Evolutionary conservation across 768 basidiomycete species (phyloP).

Genomic region (Clathrus columnatus): DNA sequence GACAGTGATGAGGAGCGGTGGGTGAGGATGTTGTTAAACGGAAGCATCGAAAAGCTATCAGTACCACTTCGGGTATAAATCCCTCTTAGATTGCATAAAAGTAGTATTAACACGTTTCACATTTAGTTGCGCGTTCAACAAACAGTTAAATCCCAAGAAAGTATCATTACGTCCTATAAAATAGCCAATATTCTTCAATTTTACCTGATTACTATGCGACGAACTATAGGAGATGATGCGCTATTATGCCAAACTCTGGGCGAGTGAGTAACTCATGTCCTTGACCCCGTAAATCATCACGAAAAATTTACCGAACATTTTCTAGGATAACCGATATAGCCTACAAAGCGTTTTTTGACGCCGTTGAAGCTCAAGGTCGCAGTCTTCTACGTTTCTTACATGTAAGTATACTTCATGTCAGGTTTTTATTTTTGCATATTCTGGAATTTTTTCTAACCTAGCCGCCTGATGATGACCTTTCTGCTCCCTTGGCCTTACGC

Average conservation of each 20-base stretch:
- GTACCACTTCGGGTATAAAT: constrained; percentile 77
- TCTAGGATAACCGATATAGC: constrained; percentile 75
- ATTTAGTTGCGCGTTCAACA: constrained; percentile 80
- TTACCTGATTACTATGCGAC: constrained; percentile 85
- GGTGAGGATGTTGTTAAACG: constrained; percentile 74
- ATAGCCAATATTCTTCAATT: constrained; percentile 94
- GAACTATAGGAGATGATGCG: constrained; percentile 83
- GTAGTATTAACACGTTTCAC: too few species aligned
- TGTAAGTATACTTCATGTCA: constrained; percentile 20
- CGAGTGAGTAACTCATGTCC: constrained; percentile 48
- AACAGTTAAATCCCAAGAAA: constrained; percentile 89
- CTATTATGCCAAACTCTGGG: constrained; percentile 64
- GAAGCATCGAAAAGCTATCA: constrained; percentile 73
- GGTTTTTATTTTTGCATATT: not conserved
- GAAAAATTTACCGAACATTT: constrained; percentile 26
- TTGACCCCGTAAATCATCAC: not conserved
- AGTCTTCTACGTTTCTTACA: constrained; percentile 39
- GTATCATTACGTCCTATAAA: constrained; percentile 84
- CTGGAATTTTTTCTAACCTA: constrained; percentile 9
- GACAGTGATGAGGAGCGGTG: constrained; percentile 64
- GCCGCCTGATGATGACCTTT: constrained; percentile 50
- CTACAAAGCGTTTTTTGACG: constrained; percentile 80
- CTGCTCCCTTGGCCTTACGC: constrained; percentile 67
- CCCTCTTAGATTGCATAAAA: too few species aligned
- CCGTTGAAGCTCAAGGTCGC: constrained; percentile 77